Base-by-base conservation (phyloP, 1,284 basidiomycete genomes). In the Porogramme epimiltina region DNA sequence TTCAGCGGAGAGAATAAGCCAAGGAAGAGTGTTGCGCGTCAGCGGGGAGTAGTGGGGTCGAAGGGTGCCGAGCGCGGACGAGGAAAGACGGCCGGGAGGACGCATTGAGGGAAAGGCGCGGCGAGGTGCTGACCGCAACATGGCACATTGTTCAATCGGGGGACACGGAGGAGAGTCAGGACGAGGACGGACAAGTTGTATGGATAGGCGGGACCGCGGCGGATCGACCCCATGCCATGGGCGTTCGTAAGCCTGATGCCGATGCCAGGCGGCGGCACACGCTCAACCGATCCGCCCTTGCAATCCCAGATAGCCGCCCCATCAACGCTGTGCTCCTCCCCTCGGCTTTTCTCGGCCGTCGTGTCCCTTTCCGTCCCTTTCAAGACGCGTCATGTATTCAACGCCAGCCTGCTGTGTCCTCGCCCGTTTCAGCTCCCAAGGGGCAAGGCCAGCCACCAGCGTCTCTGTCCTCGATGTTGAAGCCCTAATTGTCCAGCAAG, bases 71-170 rank as follows among this genome's bases (percentile, higher is more conserved):
- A 41, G 3, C 13, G 19, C 33, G 31, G 39, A 20, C 25, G 47
- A 28, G 22, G n/a, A n/a, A 25, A 33, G 3, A 25, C 26, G 42
- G 23, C 31, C 4, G 38, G 42, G 39, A 16, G 53, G 18, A 45
- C 22, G 26, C 10, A 37, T 8, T 8, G 56, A 34, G 39, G 47
- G 48, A 19, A 46, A 5, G 34, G 50, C 42, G 42, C 45, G 56
- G 42, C 62, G 58, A 23, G 59, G 39, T 3, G 56, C 42, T 54
- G 57, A 58, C 44, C 62, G 61, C 51, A 65, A 58, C 66, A 68
- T 68, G 39, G 65, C 51, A 63, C 66, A 68, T 68, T 47, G 63
- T 63, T 55, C 46, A 26, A 11, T 26, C 42, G 4, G 33, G 39
- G 24, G 19, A 16, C 23, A 31, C 22, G 45, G 45, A 33, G 42